These are phyloP conservation scores for Ceriops tagal DNA, from an alignment of 345 rosid genomes.

Conservation along the genomic window DNA sequence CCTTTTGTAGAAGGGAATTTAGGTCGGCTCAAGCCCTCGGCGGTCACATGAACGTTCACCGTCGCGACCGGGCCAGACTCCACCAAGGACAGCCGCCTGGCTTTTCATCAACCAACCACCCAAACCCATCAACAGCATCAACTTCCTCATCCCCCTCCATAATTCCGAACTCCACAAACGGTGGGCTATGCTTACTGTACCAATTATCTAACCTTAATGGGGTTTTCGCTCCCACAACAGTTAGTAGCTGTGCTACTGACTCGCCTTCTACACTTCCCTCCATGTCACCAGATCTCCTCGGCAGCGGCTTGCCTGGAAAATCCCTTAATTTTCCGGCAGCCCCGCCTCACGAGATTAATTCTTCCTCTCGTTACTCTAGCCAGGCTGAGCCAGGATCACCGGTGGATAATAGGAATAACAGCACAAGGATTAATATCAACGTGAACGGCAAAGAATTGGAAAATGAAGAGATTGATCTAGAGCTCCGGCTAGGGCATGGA, in stretches of 20 bases:
- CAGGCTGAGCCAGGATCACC: slow-evolving; percentile 24
- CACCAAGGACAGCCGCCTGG: slow-evolving; percentile 44
- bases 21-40: slow-evolving; percentile 97
- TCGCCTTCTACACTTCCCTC: slow-evolving; percentile 53
- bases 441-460: slow-evolving; percentile 24
- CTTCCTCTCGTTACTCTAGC: slow-evolving; percentile 21
- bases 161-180: slow-evolving; percentile 37
- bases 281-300: slow-evolving; percentile 33
- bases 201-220: slow-evolving; percentile 65
- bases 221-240: slow-evolving; percentile 20
- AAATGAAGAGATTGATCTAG: slow-evolving; percentile 76
- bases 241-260: slow-evolving; percentile 23
- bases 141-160: slow-evolving; percentile 29
- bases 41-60: slow-evolving; percentile 99
- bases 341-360: background rate
- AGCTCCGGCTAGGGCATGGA: slow-evolving; percentile 74
- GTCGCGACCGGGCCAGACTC: slow-evolving; percentile 82
- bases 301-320: slow-evolving; percentile 22
- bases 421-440: background rate
- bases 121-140: slow-evolving; percentile 1
- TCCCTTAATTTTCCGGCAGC: slow-evolving; percentile 8
- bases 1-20: slow-evolving; percentile 88
- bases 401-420: slow-evolving; percentile 20
- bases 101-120: slow-evolving; percentile 1
- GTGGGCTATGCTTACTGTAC: slow-evolving; percentile 58